Evolutionary conservation across 495 filamentous ascomycete genomes (phyloP), one percentile per base, ranked within the genome.

Genomic region (Tuber aestivum): DNA sequence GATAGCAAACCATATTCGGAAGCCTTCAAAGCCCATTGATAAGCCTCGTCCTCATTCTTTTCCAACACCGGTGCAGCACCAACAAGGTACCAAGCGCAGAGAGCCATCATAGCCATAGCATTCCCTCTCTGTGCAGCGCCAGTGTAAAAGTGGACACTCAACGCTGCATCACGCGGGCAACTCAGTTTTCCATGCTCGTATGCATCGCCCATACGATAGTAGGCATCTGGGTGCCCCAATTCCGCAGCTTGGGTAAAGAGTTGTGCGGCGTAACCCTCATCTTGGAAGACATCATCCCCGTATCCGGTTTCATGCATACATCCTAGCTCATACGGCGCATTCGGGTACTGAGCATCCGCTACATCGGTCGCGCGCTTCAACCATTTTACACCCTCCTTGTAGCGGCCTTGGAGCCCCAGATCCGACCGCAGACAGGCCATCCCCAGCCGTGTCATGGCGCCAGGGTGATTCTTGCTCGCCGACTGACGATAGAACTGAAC

Each of bases 51-150:
- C 84, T 98, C 96, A 78, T 98, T 94, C 84, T 94, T 97, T 74
- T 96, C 93, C 41, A 99, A 85, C 27, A 97, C 90, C 0, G 95
- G 95, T 80, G 94, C 92, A 14, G 95, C 96, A 1, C 95, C 95
- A 14, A 98, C 92, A 84, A 99, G 91, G 84, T 97, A 99, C 95
- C 95, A 99, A 21, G 95, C 95, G 83, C 95, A 98, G 37, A 99
- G 87, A 27, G 94, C 94, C 94, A 99, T 97, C 95, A 97, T 97
- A n/a, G 94, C 95, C 65, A 91, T 87, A 0, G 94, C 87, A 83
- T 97, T 92, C 1, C 92, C 93, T 20, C 87, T 85, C 79, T 96
- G 92, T 18, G 95, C 95, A 16, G 95, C 95, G 6, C 89, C 90
- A 10, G 94, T 98, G 84, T 99, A 99, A 82, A 97, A 98, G 83